These are phyloP conservation scores for sweet orange (Citrus sinensis) DNA, from an alignment of 345 rosid genomes.

Conservation along the genomic window DVS_A1.0 CM039163.1:1232001-1232500, in stretches of 20 bases:
- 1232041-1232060: background rate
- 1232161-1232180: background rate
- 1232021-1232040: constrained; percentile 28
- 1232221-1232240: background rate
- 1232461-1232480: no score
- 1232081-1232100: constrained; percentile 26
- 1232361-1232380: no score
- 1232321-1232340: no score
- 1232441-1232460: no score
- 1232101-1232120: constrained; percentile 20
- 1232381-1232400: no score
- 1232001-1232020: constrained; percentile 5
- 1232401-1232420: no score
- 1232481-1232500: background rate
- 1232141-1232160: constrained; percentile 19
- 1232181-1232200: background rate
- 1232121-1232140: constrained; percentile 23
- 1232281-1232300: background rate
- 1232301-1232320: no score
- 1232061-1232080: constrained; percentile 8
- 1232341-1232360: no score
- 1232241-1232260: background rate
- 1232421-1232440: no score
- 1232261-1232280: constrained; percentile 12
- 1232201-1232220: background rate